Percentiles rank a stretch among this genome's conserved stretches.
Conservation (phyloP, 2,329 filamentous ascomycete species). For the Tricladium varicosporioides region DNA sequence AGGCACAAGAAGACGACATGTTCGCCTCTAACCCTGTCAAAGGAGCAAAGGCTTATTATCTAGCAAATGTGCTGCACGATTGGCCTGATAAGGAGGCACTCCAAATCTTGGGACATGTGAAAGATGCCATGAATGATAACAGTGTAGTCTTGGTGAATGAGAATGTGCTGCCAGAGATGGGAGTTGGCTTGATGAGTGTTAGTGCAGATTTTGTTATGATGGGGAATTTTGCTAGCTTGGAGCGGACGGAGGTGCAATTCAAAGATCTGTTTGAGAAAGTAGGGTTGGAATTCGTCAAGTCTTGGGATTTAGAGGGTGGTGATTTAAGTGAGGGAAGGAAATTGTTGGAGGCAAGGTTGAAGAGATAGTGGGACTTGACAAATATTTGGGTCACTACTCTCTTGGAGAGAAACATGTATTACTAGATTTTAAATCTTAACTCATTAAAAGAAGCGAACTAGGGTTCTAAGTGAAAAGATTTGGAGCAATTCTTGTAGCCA, state of each 20-base stretch:
- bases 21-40: slow-evolving; percentile 35
- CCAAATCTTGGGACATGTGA: slow-evolving; percentile 33
- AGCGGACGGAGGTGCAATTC: slow-evolving; percentile 41
- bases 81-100: slow-evolving; percentile 37
- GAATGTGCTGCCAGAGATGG: slow-evolving; percentile 38
- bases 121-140: slow-evolving; percentile 27
- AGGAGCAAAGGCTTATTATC: slow-evolving; percentile 34
- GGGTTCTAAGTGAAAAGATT: no score
- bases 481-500: no score
- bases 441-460: no score
- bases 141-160: slow-evolving; percentile 45
- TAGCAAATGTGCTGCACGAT: slow-evolving; percentile 39
- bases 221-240: slow-evolving; percentile 33
- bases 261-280: slow-evolving; percentile 28
- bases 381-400: no score
- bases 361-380: background rate
- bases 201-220: slow-evolving; percentile 43
- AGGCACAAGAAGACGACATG: slow-evolving; percentile 33
- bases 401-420: no score
- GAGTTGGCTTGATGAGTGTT: slow-evolving; percentile 29
- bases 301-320: background rate
- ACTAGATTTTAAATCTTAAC: no score
- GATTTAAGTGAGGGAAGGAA: background rate
- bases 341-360: slow-evolving; percentile 2
- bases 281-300: slow-evolving; percentile 11